These are phyloP conservation scores for Artemisia tridentata DNA, from an alignment of 129 eudicot genomes.

Conservation along the genomic window DNA sequence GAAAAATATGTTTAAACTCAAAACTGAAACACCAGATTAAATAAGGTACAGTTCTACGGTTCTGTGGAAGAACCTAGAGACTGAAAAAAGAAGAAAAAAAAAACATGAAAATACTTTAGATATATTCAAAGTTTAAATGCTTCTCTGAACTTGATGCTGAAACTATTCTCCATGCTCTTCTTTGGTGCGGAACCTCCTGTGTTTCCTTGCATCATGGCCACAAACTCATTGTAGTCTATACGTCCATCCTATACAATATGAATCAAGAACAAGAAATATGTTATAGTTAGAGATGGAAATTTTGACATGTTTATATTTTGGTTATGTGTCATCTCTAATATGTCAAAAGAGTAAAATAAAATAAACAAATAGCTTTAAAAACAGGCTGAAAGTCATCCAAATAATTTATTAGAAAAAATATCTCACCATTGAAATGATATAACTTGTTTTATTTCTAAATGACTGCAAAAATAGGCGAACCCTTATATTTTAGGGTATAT, in stretches of 20 bases:
- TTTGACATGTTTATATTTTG: background rate
- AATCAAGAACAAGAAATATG: constrained; percentile 3
- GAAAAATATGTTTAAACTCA: constrained; percentile 26
- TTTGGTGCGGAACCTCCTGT: constrained; percentile 44
- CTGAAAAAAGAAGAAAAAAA: background rate
- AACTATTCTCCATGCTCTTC: constrained; percentile 63
- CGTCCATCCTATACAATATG: constrained; percentile 60
- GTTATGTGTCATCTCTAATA: background rate
- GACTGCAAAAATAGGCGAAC: too few relatives aligned
- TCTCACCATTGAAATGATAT: too few relatives aligned
- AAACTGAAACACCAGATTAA: constrained; percentile 27
- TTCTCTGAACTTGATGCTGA: constrained; percentile 69
- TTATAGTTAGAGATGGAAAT: too few relatives aligned
- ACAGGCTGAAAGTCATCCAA: background rate
- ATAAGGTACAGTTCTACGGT: constrained; percentile 16
- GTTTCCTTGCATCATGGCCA: constrained; percentile 81
- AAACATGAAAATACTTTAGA: constrained; percentile 18
- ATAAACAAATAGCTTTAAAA: background rate
- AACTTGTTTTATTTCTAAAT: too few relatives aligned
- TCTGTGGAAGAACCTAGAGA: constrained; percentile 7
- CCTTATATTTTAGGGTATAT: too few relatives aligned
- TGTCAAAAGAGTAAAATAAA: too few relatives aligned
- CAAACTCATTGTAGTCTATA: constrained; percentile 83
- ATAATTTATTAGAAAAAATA: too few relatives aligned
- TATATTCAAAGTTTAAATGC: constrained; percentile 49